Base-by-base conservation (phyloP, 257 asterid species). In the Ehretia macrophylla region DNA sequence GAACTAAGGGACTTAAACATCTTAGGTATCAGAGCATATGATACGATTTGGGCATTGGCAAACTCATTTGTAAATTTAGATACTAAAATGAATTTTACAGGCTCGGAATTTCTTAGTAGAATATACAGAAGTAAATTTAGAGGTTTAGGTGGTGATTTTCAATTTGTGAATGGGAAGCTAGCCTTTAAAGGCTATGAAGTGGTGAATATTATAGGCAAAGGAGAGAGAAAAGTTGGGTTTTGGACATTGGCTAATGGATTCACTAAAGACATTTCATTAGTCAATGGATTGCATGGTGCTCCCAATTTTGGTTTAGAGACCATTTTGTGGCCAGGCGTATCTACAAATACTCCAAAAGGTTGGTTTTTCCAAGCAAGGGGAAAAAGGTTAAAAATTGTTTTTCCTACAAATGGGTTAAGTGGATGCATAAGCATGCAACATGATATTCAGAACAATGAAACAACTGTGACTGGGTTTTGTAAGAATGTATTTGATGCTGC, bases 11-110 rank as follows among this genome's bases (percentile, higher is more conserved):
- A 38, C 8, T 39, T 75, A 47, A 66, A 62, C 55, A 61, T 57
- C 23, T 60, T 55, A 8, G 79, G 79, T 50, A 37, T 75, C 18
- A 53, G 77, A 81, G 83, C 76, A 46, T 81, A 81, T 66, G 76
- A 81, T 58, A 68, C 84, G 18, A 47, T 68, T 17, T 72, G 74
- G 78, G 66, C 65, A 54, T 11, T 38, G 44, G 44, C 44, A 38
- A 38, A 38, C 45, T 77, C 79, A 16, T 51, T 76, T n/a, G n/a
- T n/a, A n/a, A n/a, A n/a, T n/a, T n/a, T n/a, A n/a, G n/a, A n/a
- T n/a, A n/a, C n/a, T n/a, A n/a, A n/a, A n/a, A n/a, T n/a, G n/a
- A n/a, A n/a, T n/a, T n/a, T n/a, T n/a, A n/a, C n/a, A n/a, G n/a
- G n/a, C n/a, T n/a, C n/a, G n/a, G n/a, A n/a, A n/a, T n/a, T n/a